These are phyloP conservation scores for Fusarium sp. DNA, from an alignment of 2,329 filamentous ascomycete genomes.

Conservation along the genomic window DNA sequence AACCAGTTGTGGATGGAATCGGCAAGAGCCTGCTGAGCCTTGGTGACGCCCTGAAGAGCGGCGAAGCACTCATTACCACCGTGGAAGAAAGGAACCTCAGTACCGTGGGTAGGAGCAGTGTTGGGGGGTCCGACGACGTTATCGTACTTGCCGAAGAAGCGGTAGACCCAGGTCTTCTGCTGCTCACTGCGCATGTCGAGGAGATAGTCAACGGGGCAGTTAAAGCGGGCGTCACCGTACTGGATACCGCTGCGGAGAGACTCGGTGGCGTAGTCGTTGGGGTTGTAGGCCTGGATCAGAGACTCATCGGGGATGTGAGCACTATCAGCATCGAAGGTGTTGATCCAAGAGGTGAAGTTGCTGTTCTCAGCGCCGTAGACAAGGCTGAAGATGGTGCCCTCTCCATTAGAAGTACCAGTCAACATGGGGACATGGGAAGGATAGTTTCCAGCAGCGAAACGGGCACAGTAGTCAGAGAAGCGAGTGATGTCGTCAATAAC, in stretches of 20 bases:
- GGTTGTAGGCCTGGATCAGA: constrained; percentile 28
- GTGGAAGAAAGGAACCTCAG: constrained; percentile 56
- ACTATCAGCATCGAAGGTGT: constrained; percentile 37
- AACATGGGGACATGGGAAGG: constrained; percentile 48
- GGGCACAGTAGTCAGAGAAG: constrained; percentile 43
- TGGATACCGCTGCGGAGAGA: constrained; percentile 54
- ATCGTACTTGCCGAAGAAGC: constrained; percentile 54
- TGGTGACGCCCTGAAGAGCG: constrained; percentile 45
- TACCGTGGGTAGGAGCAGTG: constrained; percentile 40
- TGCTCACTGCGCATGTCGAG: constrained; percentile 49
- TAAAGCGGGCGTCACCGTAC: constrained; percentile 57
- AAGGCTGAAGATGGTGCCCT: constrained; percentile 49
- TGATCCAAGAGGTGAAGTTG: constrained; percentile 41
- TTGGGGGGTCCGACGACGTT: constrained; percentile 48
- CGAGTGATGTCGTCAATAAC: constrained; percentile 49
- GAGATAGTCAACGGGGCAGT: constrained; percentile 53
- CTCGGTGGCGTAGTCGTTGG: constrained; percentile 48
- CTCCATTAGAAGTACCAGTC: constrained; percentile 48
- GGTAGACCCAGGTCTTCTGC: constrained; percentile 55
- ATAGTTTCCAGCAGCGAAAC: constrained; percentile 37
- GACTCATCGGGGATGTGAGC: constrained; percentile 29
- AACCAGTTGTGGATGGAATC: constrained; percentile 55
- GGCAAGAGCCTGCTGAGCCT: constrained; percentile 51
- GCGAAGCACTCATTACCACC: constrained; percentile 56
- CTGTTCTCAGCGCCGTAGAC: constrained; percentile 46